Conservation (phyloP, 192 early-diverging fungal species). For the Entomortierella lignicola region DNA sequence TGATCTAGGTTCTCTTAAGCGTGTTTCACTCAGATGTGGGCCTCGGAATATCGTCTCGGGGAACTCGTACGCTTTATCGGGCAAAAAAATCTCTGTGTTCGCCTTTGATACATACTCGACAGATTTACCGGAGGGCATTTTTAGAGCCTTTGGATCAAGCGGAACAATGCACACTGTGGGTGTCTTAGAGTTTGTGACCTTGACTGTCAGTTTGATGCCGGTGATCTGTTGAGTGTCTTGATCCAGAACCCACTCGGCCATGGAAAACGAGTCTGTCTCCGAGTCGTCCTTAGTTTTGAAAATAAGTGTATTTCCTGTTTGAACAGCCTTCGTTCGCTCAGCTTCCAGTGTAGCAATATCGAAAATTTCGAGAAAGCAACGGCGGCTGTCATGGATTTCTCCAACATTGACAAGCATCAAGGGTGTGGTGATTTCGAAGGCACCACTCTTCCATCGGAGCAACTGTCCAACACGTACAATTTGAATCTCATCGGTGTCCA, state of each 20-base stretch:
- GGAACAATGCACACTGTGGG: conserved; percentile 23
- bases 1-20: conserved; percentile 38
- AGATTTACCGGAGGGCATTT: conserved; percentile 18
- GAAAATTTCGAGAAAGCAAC: conserved; percentile 48
- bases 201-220: conserved; percentile 42
- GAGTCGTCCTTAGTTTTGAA: conserved; percentile 25
- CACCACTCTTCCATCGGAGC: conserved; percentile 44
- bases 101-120: conserved; percentile 41
- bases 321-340: neutral
- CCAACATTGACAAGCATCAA: conserved; percentile 58
- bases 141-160: conserved; percentile 36
- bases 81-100: conserved; percentile 50
- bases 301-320: conserved; percentile 19
- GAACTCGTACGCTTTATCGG: conserved; percentile 45
- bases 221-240: conserved; percentile 35
- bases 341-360: conserved; percentile 24
- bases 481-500: conserved; percentile 30
- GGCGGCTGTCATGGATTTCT: conserved; percentile 16
- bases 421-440: conserved; percentile 30
- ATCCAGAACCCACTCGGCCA: conserved; percentile 58
- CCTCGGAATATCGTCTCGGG: conserved; percentile 51
- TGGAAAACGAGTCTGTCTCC: conserved; percentile 22
- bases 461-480: conserved; percentile 48
- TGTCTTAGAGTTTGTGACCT: conserved; percentile 36
- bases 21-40: conserved; percentile 14